A percentile compares a stretch with the other conserved stretches of the same genome.
Conservation (phyloP, 2,329 filamentous ascomycete genomes). For the Fonsecaea multimorphosa region DNA sequence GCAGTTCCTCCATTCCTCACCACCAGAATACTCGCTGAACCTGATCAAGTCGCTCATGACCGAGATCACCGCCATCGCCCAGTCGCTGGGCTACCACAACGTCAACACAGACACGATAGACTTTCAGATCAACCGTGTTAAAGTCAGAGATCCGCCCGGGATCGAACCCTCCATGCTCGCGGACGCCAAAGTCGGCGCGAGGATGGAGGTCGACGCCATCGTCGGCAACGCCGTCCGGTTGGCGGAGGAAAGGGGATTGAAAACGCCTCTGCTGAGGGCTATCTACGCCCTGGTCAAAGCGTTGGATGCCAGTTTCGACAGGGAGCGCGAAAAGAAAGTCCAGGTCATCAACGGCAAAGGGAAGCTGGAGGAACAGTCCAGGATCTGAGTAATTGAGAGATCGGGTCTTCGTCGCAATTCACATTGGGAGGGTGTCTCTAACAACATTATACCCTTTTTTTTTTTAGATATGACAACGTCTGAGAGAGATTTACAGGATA, state of each 20-base stretch:
- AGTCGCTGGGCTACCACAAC: constrained; percentile 47
- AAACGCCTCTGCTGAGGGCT: constrained; percentile 51
- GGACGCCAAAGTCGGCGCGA: constrained; percentile 51
- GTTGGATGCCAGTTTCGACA: constrained; percentile 35
- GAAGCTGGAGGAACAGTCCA: neutral
- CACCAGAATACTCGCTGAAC: constrained; percentile 43
- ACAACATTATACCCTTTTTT: no score
- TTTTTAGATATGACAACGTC: neutral
- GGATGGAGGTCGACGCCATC: constrained; percentile 59
- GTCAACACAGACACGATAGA: constrained; percentile 48
- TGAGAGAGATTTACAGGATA: neutral
- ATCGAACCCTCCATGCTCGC: constrained; percentile 59
- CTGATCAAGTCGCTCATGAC: constrained; percentile 51
- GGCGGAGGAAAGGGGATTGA: constrained; percentile 49
- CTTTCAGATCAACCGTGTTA: constrained; percentile 48
- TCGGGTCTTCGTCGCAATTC: neutral
- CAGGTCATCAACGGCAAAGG: neutral
- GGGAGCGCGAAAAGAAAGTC: neutral
- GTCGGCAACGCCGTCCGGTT: constrained; percentile 55
- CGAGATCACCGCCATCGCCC: constrained; percentile 53
- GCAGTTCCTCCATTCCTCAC: constrained; percentile 55
- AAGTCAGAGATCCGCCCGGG: constrained; percentile 46
- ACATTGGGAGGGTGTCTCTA: neutral
- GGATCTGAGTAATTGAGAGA: neutral
- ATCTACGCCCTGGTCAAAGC: constrained; percentile 55